Evolutionary conservation across 345 rosid species (phyloP).

Genomic region (Salix koriyanagi): DNA sequence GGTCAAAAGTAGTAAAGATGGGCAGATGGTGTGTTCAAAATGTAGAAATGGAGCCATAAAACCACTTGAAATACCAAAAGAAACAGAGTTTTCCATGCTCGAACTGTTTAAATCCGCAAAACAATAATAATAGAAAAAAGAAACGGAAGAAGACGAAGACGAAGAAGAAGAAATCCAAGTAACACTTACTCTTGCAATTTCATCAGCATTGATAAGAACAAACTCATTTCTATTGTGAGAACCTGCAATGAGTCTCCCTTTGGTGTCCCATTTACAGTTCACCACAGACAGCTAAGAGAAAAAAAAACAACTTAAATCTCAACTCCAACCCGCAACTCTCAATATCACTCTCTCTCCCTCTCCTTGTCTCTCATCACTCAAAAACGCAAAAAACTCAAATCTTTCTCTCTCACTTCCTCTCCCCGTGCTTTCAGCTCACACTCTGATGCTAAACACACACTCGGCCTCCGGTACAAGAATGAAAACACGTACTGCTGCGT

Average conservation of each 20-base stretch:
- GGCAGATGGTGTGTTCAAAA: background rate
- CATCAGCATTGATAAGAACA: slow-evolving; percentile 77
- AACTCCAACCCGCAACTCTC: slow-evolving; percentile 7
- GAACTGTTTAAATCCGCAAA: background rate
- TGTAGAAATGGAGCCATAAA: background rate
- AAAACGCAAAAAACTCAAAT: slow-evolving; percentile 10
- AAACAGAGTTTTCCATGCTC: background rate
- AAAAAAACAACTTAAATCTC: background rate
- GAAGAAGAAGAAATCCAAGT: background rate
- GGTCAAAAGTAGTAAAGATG: background rate
- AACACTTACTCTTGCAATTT: slow-evolving; percentile 55
- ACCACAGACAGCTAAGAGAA: background rate
- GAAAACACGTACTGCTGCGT: background rate
- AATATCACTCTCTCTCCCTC: background rate
- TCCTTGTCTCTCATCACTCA: slow-evolving; percentile 19
- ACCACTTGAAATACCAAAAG: background rate
- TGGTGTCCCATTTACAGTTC: slow-evolving; percentile 49
- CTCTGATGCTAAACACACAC: background rate
- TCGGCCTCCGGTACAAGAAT: slow-evolving; percentile 12
- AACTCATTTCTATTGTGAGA: slow-evolving; percentile 91
- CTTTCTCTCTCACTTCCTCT: slow-evolving; percentile 11
- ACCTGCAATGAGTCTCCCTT: slow-evolving; percentile 83
- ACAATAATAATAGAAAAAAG: background rate
- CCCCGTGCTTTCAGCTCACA: background rate
- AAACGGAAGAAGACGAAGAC: background rate